phyloP scores from a whole-genome alignment of 2,329 filamentous ascomycete species.

The Penicillium janthinellum region DNA sequence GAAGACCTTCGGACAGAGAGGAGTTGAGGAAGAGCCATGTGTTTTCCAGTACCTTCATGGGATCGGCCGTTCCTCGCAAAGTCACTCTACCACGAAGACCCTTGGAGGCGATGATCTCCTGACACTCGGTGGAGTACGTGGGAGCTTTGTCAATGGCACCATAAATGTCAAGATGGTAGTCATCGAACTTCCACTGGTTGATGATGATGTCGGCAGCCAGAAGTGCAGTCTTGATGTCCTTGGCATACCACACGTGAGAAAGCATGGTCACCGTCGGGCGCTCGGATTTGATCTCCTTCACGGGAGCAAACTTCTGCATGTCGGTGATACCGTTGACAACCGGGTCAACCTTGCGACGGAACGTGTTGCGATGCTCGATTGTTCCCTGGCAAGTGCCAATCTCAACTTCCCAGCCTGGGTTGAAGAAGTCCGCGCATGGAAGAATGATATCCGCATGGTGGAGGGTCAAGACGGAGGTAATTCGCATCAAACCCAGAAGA shows the following conservation, averaged over 20 bases:
- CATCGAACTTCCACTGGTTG: constrained; percentile 66
- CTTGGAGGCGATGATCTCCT: constrained; percentile 60
- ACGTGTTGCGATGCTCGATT: constrained; percentile 59
- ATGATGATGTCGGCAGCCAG: constrained; percentile 66
- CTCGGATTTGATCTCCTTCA: constrained; percentile 60
- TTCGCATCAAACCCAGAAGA: constrained; percentile 51
- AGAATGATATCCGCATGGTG: constrained; percentile 62
- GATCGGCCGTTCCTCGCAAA: constrained; percentile 59
- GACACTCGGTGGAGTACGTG: constrained; percentile 61
- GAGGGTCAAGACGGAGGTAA: constrained; percentile 51
- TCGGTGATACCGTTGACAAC: constrained; percentile 67
- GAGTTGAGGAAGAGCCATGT: constrained; percentile 59
- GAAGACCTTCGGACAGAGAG: constrained; percentile 49
- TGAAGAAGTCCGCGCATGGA: constrained; percentile 64
- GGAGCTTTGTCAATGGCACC: constrained; percentile 65
- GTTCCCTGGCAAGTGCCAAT: constrained; percentile 61
- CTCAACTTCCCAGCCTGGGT: constrained; percentile 65
- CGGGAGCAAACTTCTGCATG: constrained; percentile 64
- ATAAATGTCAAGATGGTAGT: constrained; percentile 65
- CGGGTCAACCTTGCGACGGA: constrained; percentile 63
- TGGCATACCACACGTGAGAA: constrained; percentile 57
- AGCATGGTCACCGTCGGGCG: constrained; percentile 66
- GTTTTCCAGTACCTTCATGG: constrained; percentile 57
- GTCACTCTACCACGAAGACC: constrained; percentile 53
- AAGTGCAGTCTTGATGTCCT: constrained; percentile 67